Conservation (phyloP, 345 rosid species). For the Acer saccharum region DNA sequence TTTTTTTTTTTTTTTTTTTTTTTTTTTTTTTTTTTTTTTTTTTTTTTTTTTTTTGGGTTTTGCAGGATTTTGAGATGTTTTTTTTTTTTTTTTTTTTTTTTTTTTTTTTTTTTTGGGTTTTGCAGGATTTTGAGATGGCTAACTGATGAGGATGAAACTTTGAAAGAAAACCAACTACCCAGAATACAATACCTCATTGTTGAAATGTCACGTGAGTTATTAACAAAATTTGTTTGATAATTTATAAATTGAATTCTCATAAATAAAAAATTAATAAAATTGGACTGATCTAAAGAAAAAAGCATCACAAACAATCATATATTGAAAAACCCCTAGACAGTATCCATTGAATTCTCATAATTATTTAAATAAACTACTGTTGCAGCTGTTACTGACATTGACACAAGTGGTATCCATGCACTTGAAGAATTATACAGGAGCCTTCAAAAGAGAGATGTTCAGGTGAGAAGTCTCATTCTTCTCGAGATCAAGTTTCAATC, state of each 20-base stretch:
- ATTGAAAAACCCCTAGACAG: too few relatives aligned
- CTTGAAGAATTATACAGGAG: constrained; percentile 64
- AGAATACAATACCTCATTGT: constrained; percentile 59
- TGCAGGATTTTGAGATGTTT: too few relatives aligned
- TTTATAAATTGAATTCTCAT: too few relatives aligned
- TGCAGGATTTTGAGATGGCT: constrained; percentile 81
- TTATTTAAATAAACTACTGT: background rate
- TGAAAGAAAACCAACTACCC: constrained; percentile 37
- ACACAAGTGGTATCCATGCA: constrained; percentile 85
- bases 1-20: too few relatives aligned
- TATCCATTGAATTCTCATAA: too few relatives aligned
- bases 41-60: too few relatives aligned
- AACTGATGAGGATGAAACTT: constrained; percentile 59
- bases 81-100: background rate
- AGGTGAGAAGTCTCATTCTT: constrained; percentile 31
- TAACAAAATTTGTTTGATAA: too few relatives aligned
- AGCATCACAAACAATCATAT: too few relatives aligned
- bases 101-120: background rate
- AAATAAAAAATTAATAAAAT: too few relatives aligned
- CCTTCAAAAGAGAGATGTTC: constrained; percentile 59
- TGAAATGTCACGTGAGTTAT: constrained; percentile 68
- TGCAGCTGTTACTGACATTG: constrained; percentile 85
- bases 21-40: background rate
- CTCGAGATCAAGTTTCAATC: too few relatives aligned
- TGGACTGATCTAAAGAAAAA: too few relatives aligned